Evolutionary conservation across 176 grass and related monocot species (phyloP), one percentile per base, ranked within the genome.

Genomic region (Tillandsia leiboldiana): DNA sequence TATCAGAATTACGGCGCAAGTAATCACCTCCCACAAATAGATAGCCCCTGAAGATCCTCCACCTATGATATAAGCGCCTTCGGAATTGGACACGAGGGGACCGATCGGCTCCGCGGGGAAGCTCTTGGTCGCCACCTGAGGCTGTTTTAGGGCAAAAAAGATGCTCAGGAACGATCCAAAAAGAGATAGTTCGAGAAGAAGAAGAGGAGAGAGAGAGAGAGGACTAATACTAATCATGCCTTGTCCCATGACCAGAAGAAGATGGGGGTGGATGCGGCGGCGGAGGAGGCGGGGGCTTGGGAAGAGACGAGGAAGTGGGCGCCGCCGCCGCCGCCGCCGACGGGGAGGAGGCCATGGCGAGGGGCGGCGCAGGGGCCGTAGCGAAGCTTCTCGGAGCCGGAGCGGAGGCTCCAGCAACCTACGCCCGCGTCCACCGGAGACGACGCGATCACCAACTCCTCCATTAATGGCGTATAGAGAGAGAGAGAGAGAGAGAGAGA

Each of bases 181-280:
- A 42, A 14, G 23, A 13, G 8, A 1, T 13, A 22, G 52, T 48
- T 2, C 11, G 53, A 49, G 17, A 74, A 26, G 10, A 26, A 69
- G 52, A 10, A 7, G 0, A 50, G 20, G 20, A 53, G 56, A 20
- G 8, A 51, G 8, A 51, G 51, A 33, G 15, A 33, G 29, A 33
- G 29, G 29, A 0, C 29, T 33, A 33, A 33, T 33, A 33, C 27
- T 22, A 11, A 29, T 18, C 63, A 54, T 70, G 77, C 86, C 89
- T 90, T 97, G 74, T 90, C 94, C 86, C 86, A 97, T 42, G 83
- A 77, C 84, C 86, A 90, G 79, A 81, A 97, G 54, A 91, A 82
- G 59, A 97, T 77, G 28, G 74, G 80, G 11, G 79, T 61, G 5
- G 82, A 77, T 68, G 83, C 78, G 14, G 83, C 77, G 15, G 84